These are phyloP conservation scores for Colletotrichum lini DNA, from an alignment of 2,329 filamentous ascomycete species.

Conservation along the genomic window DNA sequence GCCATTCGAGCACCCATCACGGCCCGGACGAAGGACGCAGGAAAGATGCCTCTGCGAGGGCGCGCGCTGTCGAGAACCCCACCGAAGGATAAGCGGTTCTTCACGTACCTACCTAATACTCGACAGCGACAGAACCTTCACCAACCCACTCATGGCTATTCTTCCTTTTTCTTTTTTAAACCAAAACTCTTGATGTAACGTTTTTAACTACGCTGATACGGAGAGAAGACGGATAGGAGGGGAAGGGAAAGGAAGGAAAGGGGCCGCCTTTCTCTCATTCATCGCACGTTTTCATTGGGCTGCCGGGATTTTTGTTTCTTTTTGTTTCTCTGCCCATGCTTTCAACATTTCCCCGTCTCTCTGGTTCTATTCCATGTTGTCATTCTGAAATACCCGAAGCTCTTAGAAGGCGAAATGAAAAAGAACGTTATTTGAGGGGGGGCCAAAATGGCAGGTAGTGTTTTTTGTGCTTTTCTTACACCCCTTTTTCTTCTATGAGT, in stretches of 20 bases:
- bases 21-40: constrained; percentile 12
- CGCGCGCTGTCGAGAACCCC: constrained; percentile 7
- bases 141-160: constrained; percentile 10
- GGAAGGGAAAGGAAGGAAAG: constrained; percentile 2
- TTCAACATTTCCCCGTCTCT: constrained; percentile 13
- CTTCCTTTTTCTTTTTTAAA: constrained; percentile 18
- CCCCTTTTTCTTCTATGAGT: constrained; percentile 20
- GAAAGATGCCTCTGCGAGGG: constrained; percentile 23
- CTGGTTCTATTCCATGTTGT: constrained; percentile 33
- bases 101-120: background rate
- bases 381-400: constrained; percentile 44
- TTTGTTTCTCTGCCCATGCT: background rate
- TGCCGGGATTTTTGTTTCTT: background rate
- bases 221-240: constrained; percentile 9
- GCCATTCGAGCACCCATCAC: background rate
- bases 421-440: constrained; percentile 35
- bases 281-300: constrained; percentile 21
- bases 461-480: constrained; percentile 22
- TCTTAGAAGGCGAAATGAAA: constrained; percentile 39
- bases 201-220: constrained; percentile 30
- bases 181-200: constrained; percentile 27
- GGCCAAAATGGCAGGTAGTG: constrained; percentile 12
- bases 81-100: background rate
- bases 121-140: constrained; percentile 6
- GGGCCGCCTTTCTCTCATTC: constrained; percentile 11